Evolutionary conservation across 176 grass and related monocot genomes (phyloP), one percentile per base, ranked within the genome.

Genomic region (Carex pumila): DNA sequence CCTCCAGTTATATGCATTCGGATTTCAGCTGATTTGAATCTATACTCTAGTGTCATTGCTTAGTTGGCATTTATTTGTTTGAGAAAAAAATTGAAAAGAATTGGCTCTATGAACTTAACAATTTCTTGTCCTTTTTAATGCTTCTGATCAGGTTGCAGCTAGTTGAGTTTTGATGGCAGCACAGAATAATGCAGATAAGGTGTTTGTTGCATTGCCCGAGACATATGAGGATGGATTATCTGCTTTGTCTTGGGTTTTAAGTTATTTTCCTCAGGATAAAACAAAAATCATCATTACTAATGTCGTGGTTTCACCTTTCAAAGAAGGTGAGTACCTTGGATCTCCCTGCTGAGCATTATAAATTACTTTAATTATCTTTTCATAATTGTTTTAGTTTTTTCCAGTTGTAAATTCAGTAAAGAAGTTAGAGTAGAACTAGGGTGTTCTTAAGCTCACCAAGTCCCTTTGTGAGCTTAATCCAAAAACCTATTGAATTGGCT

Each of bases 201-300:
- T 93, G 21, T 93, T 86, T 67, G 85, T 97, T 79, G 91, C 91
- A 34, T 58, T 97, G 54, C 88, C 89, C n/a, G 88, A 69, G 90
- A 78, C 84, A 68, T 87, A 87, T 85, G 92, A 92, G 85, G 29
- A 69, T 61, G 88, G 92, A 68, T 76, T 15, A 85, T 54, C 49
- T 17, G 85, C 85, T 47, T 82, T 98, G 21, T 49, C 79, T 2
- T 98, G 95, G 92, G 75, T 81, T 53, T 85, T 97, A 37, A 71
- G 86, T 53, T 84, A 91, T 64, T 74, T 81, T 8, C 63, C 79
- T 10, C 22, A n/a, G 1, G 10, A 85, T 52, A 79, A 7, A 64
- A 82, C 68, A 37, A 47, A 75, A 61, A 84, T 94, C 21, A 85
- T 94, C 61, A 82, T 90, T 71, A 52, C 85, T 14, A 89, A 94